These are phyloP conservation scores for Rosa multiflora DNA, from an alignment of 306 rosid genomes.

Conservation along the genomic window DNA sequence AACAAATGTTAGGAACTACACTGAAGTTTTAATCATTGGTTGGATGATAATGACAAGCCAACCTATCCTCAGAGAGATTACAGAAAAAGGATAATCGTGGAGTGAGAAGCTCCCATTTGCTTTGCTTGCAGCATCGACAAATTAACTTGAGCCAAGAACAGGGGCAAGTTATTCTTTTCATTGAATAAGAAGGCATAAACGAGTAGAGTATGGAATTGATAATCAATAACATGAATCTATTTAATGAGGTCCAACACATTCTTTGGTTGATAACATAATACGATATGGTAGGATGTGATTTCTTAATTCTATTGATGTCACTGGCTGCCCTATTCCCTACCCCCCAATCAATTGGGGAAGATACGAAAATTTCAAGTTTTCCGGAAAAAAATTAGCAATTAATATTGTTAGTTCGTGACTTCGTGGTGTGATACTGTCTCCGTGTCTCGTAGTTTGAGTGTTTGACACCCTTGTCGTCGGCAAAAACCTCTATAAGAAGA, in stretches of 20 bases:
- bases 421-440: no score
- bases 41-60: constrained; percentile 27
- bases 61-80: not conserved
- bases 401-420: no score
- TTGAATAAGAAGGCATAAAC: no score
- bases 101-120: constrained; percentile 10
- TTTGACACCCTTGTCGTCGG: not conserved
- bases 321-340: not conserved
- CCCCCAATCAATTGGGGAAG: no score
- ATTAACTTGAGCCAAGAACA: constrained; percentile 6
- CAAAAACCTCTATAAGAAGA: no score
- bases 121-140: constrained; percentile 6
- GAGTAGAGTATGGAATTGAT: not conserved
- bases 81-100: not conserved
- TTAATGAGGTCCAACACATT: not conserved
- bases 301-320: constrained; percentile 7
- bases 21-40: constrained; percentile 4
- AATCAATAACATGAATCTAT: not conserved
- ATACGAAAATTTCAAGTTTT: no score
- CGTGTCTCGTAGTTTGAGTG: no score
- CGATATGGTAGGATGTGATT: not conserved
- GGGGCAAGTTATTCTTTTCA: no score
- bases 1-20: not conserved
- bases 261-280: not conserved
- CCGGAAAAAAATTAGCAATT: no score